phyloP scores from a whole-genome alignment of 805 yeast species.

The Jamesozyma rosinii region DNA sequence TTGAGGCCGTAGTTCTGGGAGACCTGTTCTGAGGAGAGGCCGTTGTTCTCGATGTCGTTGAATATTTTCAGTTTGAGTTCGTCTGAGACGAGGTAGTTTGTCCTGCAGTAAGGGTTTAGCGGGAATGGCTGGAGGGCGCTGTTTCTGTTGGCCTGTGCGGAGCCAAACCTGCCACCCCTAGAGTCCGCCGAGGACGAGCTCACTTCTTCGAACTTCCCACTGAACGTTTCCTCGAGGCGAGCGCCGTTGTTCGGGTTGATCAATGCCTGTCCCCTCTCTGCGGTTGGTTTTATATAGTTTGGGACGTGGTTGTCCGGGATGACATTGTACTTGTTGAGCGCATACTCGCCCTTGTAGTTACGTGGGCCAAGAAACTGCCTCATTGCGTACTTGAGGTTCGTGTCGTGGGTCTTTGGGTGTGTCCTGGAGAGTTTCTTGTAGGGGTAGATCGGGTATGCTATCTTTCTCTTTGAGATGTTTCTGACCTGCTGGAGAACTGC shows the following conservation, averaged over 20 bases:
- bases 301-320: conserved; percentile 63
- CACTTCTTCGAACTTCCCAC: conserved; percentile 9
- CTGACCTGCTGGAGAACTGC: conserved; percentile 31
- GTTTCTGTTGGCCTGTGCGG: conserved; percentile 8
- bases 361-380: conserved; percentile 73
- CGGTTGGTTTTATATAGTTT: conserved; percentile 56
- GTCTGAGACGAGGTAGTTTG: conserved; percentile 52
- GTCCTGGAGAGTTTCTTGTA: conserved; percentile 35
- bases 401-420: conserved; percentile 36
- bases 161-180: conserved; percentile 1
- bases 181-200: not conserved
- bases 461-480: conserved; percentile 41
- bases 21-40: conserved; percentile 56
- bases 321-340: conserved; percentile 61
- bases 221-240: conserved; percentile 18
- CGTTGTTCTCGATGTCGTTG: conserved; percentile 43
- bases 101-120: conserved; percentile 54
- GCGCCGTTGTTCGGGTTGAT: conserved; percentile 30
- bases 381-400: conserved; percentile 54
- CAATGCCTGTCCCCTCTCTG: conserved; percentile 35
- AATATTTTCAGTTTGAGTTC: conserved; percentile 53
- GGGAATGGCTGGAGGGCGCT: conserved; percentile 67
- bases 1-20: conserved; percentile 74
- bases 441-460: conserved; percentile 48
- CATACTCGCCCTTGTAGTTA: conserved; percentile 75